Conservation (phyloP, 208 protist genomes). For the Crithidia sp. region DNA sequence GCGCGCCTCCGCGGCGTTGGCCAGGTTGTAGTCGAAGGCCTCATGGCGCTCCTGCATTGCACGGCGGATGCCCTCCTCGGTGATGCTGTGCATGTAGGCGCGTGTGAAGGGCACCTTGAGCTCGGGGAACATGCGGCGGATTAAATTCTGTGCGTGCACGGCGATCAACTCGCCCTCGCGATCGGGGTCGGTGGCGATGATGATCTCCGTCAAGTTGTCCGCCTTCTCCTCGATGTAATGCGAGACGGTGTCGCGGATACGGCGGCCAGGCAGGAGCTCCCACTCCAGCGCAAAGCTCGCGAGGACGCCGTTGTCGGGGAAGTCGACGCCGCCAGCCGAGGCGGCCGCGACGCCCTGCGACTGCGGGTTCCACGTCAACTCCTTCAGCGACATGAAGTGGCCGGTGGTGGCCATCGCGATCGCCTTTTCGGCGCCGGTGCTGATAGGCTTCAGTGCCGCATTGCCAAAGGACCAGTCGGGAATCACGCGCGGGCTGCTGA, state of each 20-base stretch:
- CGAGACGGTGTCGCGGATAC: conserved; percentile 82
- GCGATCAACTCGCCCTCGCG: conserved; percentile 92
- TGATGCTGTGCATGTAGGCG: conserved; percentile 94
- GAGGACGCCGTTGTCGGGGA: conserved; percentile 66
- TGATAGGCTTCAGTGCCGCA: conserved; percentile 41
- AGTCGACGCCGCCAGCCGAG: conserved; percentile 26
- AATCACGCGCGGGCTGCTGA: conserved; percentile 82
- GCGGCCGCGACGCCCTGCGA: not conserved
- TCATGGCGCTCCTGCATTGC: conserved; percentile 76
- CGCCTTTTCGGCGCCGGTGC: conserved; percentile 67
- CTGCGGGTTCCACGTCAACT: conserved; percentile 73
- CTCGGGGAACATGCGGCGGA: conserved; percentile 80
- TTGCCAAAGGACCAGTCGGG: conserved; percentile 85
- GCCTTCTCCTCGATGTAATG: conserved; percentile 83
- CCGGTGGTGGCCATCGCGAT: conserved; percentile 88
- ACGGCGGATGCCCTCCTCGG: conserved; percentile 75
- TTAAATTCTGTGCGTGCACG: conserved; percentile 79
- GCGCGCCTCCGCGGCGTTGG: conserved; percentile 86
- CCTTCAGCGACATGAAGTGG: conserved; percentile 88
- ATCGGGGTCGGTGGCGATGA: conserved; percentile 92
- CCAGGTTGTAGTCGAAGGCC: conserved; percentile 84
- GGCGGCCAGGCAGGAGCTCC: conserved; percentile 73
- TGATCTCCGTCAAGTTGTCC: conserved; percentile 86
- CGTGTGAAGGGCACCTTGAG: conserved; percentile 82
- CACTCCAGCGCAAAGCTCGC: conserved; percentile 76